Evolutionary conservation across 345 rosid genomes (phyloP), one percentile per base, ranked within the genome.

Genomic region (Salix purpurea): DNA sequence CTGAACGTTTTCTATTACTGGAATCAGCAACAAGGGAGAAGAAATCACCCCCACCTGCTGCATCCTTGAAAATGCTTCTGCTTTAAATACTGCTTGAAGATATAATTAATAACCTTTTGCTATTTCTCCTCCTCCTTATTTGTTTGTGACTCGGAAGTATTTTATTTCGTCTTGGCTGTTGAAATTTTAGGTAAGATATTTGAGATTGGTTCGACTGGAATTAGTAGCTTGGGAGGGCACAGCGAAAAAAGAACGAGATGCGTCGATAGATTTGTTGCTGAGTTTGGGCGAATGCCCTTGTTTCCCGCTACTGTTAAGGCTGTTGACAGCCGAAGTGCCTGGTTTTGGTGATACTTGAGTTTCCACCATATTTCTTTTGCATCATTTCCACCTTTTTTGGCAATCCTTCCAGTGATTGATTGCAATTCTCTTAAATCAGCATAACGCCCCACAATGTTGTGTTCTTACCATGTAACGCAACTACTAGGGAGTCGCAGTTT

Each of bases 161-260:
- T 46, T 48, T 23, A 2, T 24, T 4, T 56, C 42, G 23, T n/a
- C 16, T 73, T 52, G 67, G 60, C 30, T 61, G 21, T 67, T 70
- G 60, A 34, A 24, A 50, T 42, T 80, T 75, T 74, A 95, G 99
- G 99, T 64, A 95, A 90, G 77, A 91, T 95, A 85, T 88, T 81
- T 65, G 99, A 95, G 90, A 91, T 93, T 64, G 99, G 99, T 78
- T 93, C 98, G 32, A 91, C 94, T 11, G 97, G 99, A 73, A 96
- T 96, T 74, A 96, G 99, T 85, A 91, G 91, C 85, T 44, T 93
- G 89, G 98, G 98, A 82, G 97, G 94, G 72, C 99, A 96, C 74
- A 85, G 56, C 32, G 96, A 93, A 72, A 93, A 70, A 85, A 89
- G 99, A 86, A 85, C 89, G 1, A 76, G 67, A 32, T 93, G 99